A percentile compares a stretch with the other conserved stretches of the same genome.
Evolutionary conservation across 2,329 filamentous ascomycete species (phyloP).

Genomic region (Aureobasidium sp.): DNA sequence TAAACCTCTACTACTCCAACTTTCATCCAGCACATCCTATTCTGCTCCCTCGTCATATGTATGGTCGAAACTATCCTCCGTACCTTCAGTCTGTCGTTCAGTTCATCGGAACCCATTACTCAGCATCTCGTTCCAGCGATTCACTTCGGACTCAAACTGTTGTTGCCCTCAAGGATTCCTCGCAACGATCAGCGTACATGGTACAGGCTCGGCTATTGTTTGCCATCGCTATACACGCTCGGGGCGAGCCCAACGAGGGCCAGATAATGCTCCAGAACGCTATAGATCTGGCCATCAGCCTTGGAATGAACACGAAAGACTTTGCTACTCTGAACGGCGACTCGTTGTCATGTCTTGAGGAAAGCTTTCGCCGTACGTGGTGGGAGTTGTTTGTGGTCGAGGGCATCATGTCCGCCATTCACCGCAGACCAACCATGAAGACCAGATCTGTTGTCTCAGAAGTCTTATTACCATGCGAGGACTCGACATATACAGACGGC

Average conservation of each 20-base stretch:
- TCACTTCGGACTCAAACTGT: constrained; percentile 39
- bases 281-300: constrained; percentile 64
- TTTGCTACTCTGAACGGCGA: constrained; percentile 60
- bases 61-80: constrained; percentile 36
- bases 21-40: constrained; percentile 53
- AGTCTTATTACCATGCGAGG: constrained; percentile 74
- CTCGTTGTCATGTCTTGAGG: constrained; percentile 62
- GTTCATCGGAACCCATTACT: constrained; percentile 51
- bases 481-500: constrained; percentile 55
- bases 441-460: constrained; percentile 61
- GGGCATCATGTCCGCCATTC: constrained; percentile 76
- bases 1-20: constrained; percentile 49
- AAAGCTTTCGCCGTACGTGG: constrained; percentile 84
- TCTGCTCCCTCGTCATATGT: constrained; percentile 42
- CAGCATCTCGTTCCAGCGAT: constrained; percentile 39
- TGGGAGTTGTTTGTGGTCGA: constrained; percentile 79
- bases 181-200: constrained; percentile 41
- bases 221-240: constrained; percentile 70
- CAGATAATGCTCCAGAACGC: constrained; percentile 60
- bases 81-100: constrained; percentile 49
- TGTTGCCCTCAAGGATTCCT: constrained; percentile 37
- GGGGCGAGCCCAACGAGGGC: constrained; percentile 63
- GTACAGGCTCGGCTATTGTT: constrained; percentile 74
- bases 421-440: constrained; percentile 61
- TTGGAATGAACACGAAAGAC: constrained; percentile 65